phyloP scores from a whole-genome alignment of 2,329 filamentous ascomycete species.

The Arthrobotrys entomopaga region DNA sequence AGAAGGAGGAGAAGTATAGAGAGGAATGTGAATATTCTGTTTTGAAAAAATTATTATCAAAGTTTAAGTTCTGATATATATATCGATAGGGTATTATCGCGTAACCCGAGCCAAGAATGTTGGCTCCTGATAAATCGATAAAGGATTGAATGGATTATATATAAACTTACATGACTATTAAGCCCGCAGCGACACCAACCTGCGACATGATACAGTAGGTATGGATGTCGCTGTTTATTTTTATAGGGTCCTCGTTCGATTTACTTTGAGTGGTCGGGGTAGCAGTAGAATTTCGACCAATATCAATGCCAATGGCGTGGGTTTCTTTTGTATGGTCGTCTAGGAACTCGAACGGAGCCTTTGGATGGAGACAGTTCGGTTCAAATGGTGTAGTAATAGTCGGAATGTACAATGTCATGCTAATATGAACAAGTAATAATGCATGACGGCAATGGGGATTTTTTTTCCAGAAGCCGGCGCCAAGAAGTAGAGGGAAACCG shows the following conservation, averaged over 20 bases:
- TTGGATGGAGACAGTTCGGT: conserved; percentile 49
- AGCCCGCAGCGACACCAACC: conserved; percentile 51
- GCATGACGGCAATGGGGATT: conserved; percentile 3
- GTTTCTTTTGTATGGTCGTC: conserved; percentile 50
- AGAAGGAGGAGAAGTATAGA: conserved; percentile 48
- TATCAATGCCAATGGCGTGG: conserved; percentile 48
- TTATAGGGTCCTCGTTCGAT: conserved; percentile 13
- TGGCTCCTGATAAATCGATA: conserved; percentile 8
- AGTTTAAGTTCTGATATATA: conserved; percentile 1
- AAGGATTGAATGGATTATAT: neutral
- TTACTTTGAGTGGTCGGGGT: neutral
- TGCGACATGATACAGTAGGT: conserved; percentile 55
- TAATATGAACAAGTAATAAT: conserved; percentile 33
- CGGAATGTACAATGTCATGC: conserved; percentile 54
- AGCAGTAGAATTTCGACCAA: conserved; percentile 42
- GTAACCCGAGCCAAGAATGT: conserved; percentile 6
- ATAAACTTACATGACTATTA: conserved; percentile 51
- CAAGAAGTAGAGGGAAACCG: conserved; percentile 39
- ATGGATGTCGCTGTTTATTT: conserved; percentile 46
- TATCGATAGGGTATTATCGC: neutral
- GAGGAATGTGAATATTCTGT: conserved; percentile 54
- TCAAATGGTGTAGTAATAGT: conserved; percentile 50
- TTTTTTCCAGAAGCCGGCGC: conserved; percentile 23
- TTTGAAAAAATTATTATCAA: neutral
- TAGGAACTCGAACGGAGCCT: conserved; percentile 44